A percentile compares a stretch with the other conserved stretches of the same genome.
phyloP scores from a whole-genome alignment of 768 basidiomycete genomes.

The Boletus reticulatus region DNA sequence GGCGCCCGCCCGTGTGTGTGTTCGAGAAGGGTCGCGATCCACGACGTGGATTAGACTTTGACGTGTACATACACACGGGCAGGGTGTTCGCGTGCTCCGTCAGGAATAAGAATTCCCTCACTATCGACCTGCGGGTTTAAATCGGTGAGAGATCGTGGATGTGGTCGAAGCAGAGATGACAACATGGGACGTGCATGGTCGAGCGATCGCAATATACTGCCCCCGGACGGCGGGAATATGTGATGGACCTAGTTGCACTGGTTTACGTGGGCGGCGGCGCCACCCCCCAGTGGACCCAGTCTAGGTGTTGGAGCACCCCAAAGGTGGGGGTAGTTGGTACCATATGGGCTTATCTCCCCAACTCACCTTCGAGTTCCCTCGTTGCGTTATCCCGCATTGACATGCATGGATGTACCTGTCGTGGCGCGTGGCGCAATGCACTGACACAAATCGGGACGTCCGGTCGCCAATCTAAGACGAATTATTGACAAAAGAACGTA shows the following conservation, averaged over 20 bases:
- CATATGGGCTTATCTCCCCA: too few relatives aligned
- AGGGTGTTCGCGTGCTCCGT: not conserved
- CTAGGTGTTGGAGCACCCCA: not conserved
- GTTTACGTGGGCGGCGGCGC: not conserved
- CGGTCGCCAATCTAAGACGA: too few relatives aligned
- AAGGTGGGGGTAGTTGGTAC: not conserved
- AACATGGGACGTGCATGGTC: not conserved
- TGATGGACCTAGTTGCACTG: too few relatives aligned
- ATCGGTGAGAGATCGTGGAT: not conserved
- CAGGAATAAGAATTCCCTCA: not conserved
- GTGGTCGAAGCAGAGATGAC: not conserved
- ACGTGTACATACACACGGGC: not conserved
- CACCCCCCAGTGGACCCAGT: not conserved
- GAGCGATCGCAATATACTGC: too few relatives aligned
- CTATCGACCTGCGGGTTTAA: slow-evolving; percentile 4
- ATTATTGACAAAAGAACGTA: not conserved
- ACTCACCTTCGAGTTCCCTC: not conserved
- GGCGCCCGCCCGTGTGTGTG: slow-evolving; percentile 1
- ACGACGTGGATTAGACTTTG: slow-evolving; percentile 5
- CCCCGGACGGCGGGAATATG: too few relatives aligned
- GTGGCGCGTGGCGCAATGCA: not conserved
- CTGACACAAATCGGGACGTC: not conserved
- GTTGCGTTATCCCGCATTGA: not conserved
- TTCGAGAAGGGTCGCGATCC: not conserved
- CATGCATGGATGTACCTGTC: not conserved